Conservation (phyloP, 176 grass and related monocot species). For the Oryza rufipogon region DNA sequence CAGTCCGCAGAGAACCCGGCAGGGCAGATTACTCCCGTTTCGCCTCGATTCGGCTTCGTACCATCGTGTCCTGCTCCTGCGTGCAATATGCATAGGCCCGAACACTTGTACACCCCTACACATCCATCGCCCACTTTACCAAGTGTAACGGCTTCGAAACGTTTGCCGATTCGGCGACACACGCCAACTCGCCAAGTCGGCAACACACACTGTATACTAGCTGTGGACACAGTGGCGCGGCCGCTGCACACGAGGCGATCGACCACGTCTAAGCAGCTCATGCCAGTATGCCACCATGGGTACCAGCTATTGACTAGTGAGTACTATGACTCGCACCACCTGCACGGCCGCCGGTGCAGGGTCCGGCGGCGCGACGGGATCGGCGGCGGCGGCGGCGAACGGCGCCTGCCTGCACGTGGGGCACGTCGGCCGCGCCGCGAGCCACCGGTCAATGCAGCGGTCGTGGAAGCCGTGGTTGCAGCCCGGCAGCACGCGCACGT, state of each 20-base stretch:
- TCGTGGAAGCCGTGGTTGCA: conserved; percentile 86
- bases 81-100: neutral
- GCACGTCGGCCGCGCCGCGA: conserved; percentile 62
- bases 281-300: neutral
- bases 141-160: too few species aligned
- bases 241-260: too few species aligned
- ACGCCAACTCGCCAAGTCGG: too few species aligned
- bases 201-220: too few species aligned
- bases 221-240: too few species aligned
- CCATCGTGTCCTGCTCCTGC: neutral
- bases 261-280: too few species aligned
- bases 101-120: neutral
- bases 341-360: neutral
- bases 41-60: neutral
- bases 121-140: too few species aligned
- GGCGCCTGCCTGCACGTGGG: conserved; percentile 71
- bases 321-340: conserved; percentile 15
- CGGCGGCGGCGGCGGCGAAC: conserved; percentile 25
- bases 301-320: neutral
- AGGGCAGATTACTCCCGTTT: neutral
- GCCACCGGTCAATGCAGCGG: conserved; percentile 74
- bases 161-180: too few species aligned
- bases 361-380: neutral
- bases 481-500: conserved; percentile 62
- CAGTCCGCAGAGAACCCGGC: neutral